Percentiles rank a stretch among this genome's conserved stretches.
Conservation (phyloP, 2,329 filamentous ascomycete genomes). For the Rhynchosporium graminicola region DNA sequence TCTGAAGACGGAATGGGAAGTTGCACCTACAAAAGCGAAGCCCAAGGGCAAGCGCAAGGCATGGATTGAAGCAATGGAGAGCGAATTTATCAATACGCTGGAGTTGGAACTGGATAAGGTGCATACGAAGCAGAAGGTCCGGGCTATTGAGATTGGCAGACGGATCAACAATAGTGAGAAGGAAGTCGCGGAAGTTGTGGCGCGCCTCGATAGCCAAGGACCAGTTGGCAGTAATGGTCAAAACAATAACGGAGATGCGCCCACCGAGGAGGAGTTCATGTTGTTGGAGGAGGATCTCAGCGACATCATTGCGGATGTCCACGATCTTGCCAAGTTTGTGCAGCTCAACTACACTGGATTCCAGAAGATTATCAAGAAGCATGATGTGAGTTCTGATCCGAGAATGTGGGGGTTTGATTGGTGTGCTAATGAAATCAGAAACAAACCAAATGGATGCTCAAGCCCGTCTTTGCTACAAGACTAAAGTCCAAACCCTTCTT, state of each 20-base stretch:
- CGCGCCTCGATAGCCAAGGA: constrained; percentile 66
- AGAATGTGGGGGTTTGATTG: neutral
- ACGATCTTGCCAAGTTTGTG: constrained; percentile 96
- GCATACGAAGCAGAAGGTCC: constrained; percentile 95
- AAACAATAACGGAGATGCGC: constrained; percentile 51
- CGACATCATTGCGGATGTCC: constrained; percentile 97
- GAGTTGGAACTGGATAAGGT: constrained; percentile 96
- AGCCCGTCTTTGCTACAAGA: constrained; percentile 91
- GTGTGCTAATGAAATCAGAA: constrained; percentile 60
- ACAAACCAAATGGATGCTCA: constrained; percentile 89
- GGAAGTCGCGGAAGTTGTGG: constrained; percentile 87
- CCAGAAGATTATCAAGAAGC: constrained; percentile 99
- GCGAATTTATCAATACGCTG: constrained; percentile 80
- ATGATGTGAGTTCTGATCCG: constrained; percentile 68
- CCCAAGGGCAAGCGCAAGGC: constrained; percentile 56
- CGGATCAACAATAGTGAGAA: constrained; percentile 85
- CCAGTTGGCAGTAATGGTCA: constrained; percentile 42
- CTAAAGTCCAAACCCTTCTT: constrained; percentile 97
- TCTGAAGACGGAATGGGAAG: constrained; percentile 72
- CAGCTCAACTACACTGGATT: constrained; percentile 99
- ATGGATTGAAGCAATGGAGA: constrained; percentile 93
- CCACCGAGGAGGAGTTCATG: constrained; percentile 90
- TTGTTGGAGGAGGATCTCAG: constrained; percentile 91
- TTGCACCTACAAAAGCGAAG: constrained; percentile 47
- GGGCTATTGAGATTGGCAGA: constrained; percentile 91